These are phyloP conservation scores for Lecanicillium sp. DNA, from an alignment of 2,329 filamentous ascomycete genomes.

Conservation along the genomic window DNA sequence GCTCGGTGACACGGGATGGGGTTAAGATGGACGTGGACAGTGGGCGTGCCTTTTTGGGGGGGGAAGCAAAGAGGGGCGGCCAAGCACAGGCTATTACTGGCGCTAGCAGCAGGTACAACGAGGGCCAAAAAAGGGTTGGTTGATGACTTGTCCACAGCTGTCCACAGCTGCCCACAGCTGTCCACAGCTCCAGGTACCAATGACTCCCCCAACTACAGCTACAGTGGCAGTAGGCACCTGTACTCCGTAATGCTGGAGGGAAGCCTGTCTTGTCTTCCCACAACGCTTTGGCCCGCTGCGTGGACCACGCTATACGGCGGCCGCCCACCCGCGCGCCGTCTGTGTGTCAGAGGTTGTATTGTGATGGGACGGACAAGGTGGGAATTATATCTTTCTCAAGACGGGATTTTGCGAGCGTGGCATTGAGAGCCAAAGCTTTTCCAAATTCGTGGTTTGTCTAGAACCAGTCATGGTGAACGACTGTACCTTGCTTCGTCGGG, in stretches of 20 bases:
- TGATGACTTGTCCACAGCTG: constrained; percentile 7
- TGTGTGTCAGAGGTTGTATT: background rate
- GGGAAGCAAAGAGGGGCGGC: background rate
- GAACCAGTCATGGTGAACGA: too few species aligned
- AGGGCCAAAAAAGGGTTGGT: background rate
- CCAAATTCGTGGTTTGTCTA: too few species aligned
- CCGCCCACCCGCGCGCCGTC: background rate
- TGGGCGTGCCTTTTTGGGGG: background rate
- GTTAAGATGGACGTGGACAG: background rate
- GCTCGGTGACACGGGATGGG: constrained; percentile 5
- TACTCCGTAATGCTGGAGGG: too few species aligned
- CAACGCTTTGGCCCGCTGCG: constrained; percentile 1
- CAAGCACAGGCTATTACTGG: background rate
- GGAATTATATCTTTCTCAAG: background rate
- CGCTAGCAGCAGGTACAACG: background rate
- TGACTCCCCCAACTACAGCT: too few species aligned
- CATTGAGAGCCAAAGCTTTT: too few species aligned
- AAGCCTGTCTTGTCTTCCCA: too few species aligned
- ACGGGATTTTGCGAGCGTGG: too few species aligned
- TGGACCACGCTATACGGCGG: background rate
- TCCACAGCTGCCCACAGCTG: background rate
- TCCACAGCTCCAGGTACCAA: too few species aligned
- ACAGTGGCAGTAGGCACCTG: too few species aligned
- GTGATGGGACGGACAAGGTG: background rate
- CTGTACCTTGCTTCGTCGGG: too few species aligned